These are phyloP conservation scores for Plenodomus biglobosus DNA, from an alignment of 2,329 filamentous ascomycete genomes.

Conservation along the genomic window DNA sequence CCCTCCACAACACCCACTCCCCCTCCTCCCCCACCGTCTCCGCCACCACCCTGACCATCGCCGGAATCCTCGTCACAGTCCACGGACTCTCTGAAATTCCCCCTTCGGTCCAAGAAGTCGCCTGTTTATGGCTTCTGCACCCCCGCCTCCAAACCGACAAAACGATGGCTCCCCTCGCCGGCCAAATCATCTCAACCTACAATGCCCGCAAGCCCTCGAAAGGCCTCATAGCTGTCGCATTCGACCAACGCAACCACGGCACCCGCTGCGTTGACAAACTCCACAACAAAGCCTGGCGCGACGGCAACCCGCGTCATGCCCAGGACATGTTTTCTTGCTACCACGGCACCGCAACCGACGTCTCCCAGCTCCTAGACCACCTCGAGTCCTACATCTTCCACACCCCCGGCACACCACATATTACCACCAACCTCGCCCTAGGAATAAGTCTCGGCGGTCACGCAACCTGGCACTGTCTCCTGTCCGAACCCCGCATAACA, in stretches of 20 bases:
- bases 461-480: slow-evolving; percentile 78
- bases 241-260: slow-evolving; percentile 94
- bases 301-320: slow-evolving; percentile 78
- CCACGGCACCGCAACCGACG: slow-evolving; percentile 72
- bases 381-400: slow-evolving; percentile 74
- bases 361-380: slow-evolving; percentile 72
- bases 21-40: slow-evolving; percentile 56
- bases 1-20: slow-evolving; percentile 33
- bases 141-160: slow-evolving; percentile 70
- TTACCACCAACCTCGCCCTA: slow-evolving; percentile 69
- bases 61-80: slow-evolving; percentile 75
- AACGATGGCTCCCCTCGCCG: slow-evolving; percentile 74
- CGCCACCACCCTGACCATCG: slow-evolving; percentile 67
- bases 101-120: slow-evolving; percentile 56
- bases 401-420: slow-evolving; percentile 44
- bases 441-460: slow-evolving; percentile 89
- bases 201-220: slow-evolving; percentile 52
- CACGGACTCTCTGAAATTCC: slow-evolving; percentile 79
- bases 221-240: slow-evolving; percentile 77
- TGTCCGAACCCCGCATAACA: slow-evolving; percentile 76
- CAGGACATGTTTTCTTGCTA: slow-evolving; percentile 88
- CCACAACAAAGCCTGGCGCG: slow-evolving; percentile 77
- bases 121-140: slow-evolving; percentile 90
- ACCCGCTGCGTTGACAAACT: slow-evolving; percentile 64
- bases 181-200: slow-evolving; percentile 69